Base-by-base conservation (phyloP, 2,329 filamentous ascomycete genomes). In the Fusarium udum region DNA sequence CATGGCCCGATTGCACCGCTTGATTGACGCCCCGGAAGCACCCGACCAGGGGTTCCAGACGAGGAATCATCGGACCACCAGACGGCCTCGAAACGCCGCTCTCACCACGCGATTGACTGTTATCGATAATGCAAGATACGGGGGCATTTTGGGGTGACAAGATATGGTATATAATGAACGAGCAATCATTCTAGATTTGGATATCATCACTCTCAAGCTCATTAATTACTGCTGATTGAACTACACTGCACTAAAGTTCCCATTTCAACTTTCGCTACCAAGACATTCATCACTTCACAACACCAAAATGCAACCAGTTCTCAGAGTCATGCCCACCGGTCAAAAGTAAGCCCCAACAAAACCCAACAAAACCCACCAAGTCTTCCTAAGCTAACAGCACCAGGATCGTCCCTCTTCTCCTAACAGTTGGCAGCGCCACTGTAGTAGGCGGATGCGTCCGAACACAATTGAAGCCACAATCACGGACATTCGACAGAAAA, bases 401-500 rank as follows among this genome's bases (percentile, higher is more conserved):
- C 37, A 77, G 75, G 71, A 63, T 75, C 51, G 42, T 77, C 45
- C 75, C 75, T 43, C 60, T 77, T 64, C 56, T 77, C 36, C 51
- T 77, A 53, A 57, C 76, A 16, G 66, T 75, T 14, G 75, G 74
- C 61, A 77, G 75, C 40, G 75, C 68, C 40, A 64, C 74, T 36
- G 46, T 67, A 28, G 66, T 73, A 9, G 62, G 51, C 2, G 51
- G 64, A 16, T 74, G 64, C 57, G 52, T 78, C 34, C 69, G 59
- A 13, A 59, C 64, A n/a, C 71, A 74, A 24, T 69, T 78, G 37
- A 59, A 48, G 49, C 60, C 61, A 40, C 66, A 69, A n/a, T 68
- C 75, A 32, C 39, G 69, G 28, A 67, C 61, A 4, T 77, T 78
- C 48, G 76, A 78, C 42, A 68, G 74, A 53, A 73, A 67, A 20